A percentile compares a stretch with the other conserved stretches of the same genome.
Conservation (phyloP, 768 basidiomycete species). For the Boletus rubroflammeus region DNA sequence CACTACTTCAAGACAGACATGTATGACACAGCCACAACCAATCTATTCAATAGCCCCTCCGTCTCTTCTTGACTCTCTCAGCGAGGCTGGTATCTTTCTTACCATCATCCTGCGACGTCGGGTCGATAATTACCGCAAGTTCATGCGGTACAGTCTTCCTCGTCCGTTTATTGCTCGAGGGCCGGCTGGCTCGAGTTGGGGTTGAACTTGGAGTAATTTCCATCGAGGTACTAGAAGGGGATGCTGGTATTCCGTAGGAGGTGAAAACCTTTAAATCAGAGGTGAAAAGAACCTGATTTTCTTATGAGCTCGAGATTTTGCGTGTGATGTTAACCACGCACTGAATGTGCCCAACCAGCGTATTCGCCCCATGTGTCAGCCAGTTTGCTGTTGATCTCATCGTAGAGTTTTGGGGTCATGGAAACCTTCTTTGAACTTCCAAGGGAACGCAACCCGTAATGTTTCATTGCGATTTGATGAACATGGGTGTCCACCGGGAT, state of each 20-base stretch:
- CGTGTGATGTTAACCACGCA: constrained; percentile 31
- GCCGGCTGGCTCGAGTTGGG: constrained; percentile 31
- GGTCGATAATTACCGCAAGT: constrained; percentile 5
- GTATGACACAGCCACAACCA: constrained; percentile 19
- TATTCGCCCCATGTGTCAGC: constrained; percentile 71
- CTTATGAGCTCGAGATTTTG: neutral
- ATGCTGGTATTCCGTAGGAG: constrained; percentile 45
- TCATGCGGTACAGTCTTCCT: constrained; percentile 11
- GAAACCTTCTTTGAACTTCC: constrained; percentile 41
- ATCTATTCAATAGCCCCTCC: constrained; percentile 14
- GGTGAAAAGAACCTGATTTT: constrained; percentile 63
- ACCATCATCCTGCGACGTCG: neutral
- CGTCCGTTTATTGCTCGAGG: constrained; percentile 35
- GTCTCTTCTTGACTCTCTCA: constrained; percentile 44
- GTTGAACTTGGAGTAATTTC: constrained; percentile 19
- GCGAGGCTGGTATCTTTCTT: constrained; percentile 27
- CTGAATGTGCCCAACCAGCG: constrained; percentile 90
- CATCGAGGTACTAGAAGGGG: constrained; percentile 11
- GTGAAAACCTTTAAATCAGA: constrained; percentile 70
- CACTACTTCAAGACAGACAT: too few relatives aligned
- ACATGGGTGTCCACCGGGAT: constrained; percentile 98
- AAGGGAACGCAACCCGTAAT: constrained; percentile 62
- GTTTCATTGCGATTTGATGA: constrained; percentile 78
- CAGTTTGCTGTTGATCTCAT: constrained; percentile 62
- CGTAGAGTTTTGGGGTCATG: constrained; percentile 78